Percentiles rank a stretch among this genome's conserved stretches.
phyloP scores from a whole-genome alignment of 495 filamentous ascomycete genomes.

The Amniculicola lignicola region DNA sequence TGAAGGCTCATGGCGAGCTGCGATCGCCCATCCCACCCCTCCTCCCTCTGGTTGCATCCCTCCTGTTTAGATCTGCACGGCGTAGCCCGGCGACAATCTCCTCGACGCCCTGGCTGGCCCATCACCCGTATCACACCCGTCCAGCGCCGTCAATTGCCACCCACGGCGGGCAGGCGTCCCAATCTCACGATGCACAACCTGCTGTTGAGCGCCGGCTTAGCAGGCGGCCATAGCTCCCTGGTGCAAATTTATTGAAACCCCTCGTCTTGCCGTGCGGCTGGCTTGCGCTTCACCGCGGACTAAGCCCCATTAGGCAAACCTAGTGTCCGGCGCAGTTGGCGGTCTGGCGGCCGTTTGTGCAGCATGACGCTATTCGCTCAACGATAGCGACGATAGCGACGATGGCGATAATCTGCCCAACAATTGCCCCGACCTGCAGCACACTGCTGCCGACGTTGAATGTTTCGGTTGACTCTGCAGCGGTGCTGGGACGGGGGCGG shows the following conservation, averaged over 20 bases:
- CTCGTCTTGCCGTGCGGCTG: constrained; percentile 11
- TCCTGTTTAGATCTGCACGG: too few species aligned
- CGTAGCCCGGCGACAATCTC: too few species aligned
- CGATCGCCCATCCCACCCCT: too few species aligned
- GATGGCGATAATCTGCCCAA: constrained; percentile 12
- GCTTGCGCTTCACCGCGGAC: constrained; percentile 14
- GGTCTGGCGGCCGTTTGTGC: constrained; percentile 12
- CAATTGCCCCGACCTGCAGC: constrained; percentile 6
- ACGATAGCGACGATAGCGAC: constrained; percentile 23
- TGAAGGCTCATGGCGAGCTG: too few species aligned
- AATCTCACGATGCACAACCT: constrained; percentile 21
- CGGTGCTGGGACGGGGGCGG: background rate
- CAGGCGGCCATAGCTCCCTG: constrained; percentile 26
- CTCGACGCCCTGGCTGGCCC: too few species aligned
- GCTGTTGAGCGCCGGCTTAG: constrained; percentile 18
- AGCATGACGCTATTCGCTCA: constrained; percentile 18
- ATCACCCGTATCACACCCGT: too few species aligned
- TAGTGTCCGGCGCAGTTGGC: constrained; percentile 19
- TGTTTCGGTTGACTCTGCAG: constrained; percentile 3
- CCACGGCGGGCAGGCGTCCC: background rate
- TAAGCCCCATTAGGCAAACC: constrained; percentile 1
- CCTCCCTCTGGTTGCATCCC: too few species aligned
- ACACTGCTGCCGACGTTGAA: background rate
- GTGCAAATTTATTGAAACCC: constrained; percentile 24
- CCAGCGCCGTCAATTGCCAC: constrained; percentile 5